Base-by-base conservation (phyloP, 1,284 basidiomycete genomes). In the Trametes polyzona region DNA sequence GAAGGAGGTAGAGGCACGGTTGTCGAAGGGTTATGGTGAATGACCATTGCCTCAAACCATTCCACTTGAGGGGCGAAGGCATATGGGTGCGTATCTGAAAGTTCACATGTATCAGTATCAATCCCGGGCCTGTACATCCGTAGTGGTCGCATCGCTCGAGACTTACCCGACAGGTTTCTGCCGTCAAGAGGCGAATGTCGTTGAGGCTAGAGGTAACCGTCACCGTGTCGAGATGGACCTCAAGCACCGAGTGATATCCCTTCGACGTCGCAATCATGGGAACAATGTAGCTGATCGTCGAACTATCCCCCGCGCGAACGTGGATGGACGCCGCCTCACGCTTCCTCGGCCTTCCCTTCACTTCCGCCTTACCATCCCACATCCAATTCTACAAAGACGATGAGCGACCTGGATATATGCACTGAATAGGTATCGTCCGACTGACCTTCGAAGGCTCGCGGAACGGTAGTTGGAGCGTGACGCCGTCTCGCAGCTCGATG, bases 191-290 rank as follows among this genome's bases (percentile, higher is more conserved):
- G 21, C 83, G 83, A 47, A 93, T 89, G 62, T 95, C 87, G 68
- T 96, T 96, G 57, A 97, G 78, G 71, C 91, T 95, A 7, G 93
- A 94, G 0, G 87, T 86, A 17, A 95, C 79, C 14, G 79, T 76
- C n/a, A 95, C 70, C 5, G 84, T 84, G 68, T 94, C 90, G n/a
- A 96, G 79, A 70, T 95, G 88, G 2, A 95, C 79, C 64, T 94
- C 87, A 26, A 96, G 71, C 29, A 83, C 80, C 4, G 93, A 83
- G 53, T 90, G 86, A 69, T 93, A 97, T 7, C 94, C 95, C 29
- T 78, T 73, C 3, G 80, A 70, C 8, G 84, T 83, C 2, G 88
- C 84, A 9, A 93, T 79, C 83, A 96, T 90, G 1, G 93, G 90
- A 70, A 96, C 77, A 17, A 86, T 81, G 71, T 95, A 96, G 59